Evolutionary conservation across 768 basidiomycete species (phyloP), one percentile per base, ranked within the genome.

Genomic region (Candolleomyces eurysporus): DNA sequence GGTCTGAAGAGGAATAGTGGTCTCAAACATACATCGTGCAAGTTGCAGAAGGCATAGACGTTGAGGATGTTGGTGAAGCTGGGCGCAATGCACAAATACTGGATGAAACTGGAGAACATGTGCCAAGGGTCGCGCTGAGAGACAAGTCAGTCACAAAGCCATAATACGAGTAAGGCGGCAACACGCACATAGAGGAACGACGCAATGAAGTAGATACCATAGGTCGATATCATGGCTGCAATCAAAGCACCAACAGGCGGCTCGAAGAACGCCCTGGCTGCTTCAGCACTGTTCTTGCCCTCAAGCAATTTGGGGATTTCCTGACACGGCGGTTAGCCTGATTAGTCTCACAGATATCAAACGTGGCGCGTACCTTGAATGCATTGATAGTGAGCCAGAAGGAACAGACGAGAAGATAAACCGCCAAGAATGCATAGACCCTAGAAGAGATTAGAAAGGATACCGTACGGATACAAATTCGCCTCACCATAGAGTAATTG

Each of bases 31-130:
- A 48, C 22, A 72, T 95, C 94, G 71, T 93, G 94, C 73, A 98
- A 77, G 76, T 97, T 97, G 77, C 94, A 96, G 81, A 98, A 98
- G 1, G 96, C 94, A 71, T 97, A 98, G 48, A 95, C 92, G 75
- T 96, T 96, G 65, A 96, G 82, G 54, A 98, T 89, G 71, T 97
- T 98, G 40, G 89, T 94, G 77, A 96, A 96, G 67, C 90, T 92
- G 0, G 93, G 92, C 7, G 96, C 96, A 60, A 98, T 74, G 68
- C 87, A 87, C 52, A 96, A 77, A 71, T 96, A 96, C 71, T 95
- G 96, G 67, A 89, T 77, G 82, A 97, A 94, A 66, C 92, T 94
- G 32, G 91, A 90, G 75, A 96, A 87, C 88, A 98, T 90, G 75
- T 98, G 96, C 96, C 95, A 97, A 6, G 96, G 96, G 75, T 98